Evolutionary conservation across 2,329 filamentous ascomycete genomes (phyloP).

Genomic region (Alternaria ventricosa): DNA sequence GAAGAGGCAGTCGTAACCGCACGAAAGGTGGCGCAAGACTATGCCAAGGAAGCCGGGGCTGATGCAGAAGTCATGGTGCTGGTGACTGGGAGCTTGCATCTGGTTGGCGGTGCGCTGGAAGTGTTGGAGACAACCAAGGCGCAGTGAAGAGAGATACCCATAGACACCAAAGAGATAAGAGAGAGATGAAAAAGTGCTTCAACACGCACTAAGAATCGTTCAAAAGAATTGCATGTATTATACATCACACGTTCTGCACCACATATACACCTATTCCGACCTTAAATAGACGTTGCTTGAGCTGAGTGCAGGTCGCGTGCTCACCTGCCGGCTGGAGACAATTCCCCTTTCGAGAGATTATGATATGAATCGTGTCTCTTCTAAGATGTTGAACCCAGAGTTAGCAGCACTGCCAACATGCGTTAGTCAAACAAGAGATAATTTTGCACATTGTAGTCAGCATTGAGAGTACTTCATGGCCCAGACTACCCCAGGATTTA

Average conservation of each 20-base stretch:
- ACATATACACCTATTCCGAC: neutral
- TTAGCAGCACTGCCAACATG: neutral
- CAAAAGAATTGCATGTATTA: neutral
- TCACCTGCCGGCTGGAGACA: neutral
- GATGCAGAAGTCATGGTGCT: slow-evolving; percentile 65
- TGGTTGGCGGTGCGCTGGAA: slow-evolving; percentile 80
- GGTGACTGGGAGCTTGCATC: slow-evolving; percentile 83
- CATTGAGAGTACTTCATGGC: neutral
- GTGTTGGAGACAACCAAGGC: slow-evolving; percentile 63
- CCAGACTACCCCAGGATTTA: slow-evolving; percentile 5
- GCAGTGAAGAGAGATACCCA: slow-evolving; percentile 26
- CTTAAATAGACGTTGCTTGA: neutral
- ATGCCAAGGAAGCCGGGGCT: slow-evolving; percentile 32
- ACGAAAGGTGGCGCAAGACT: slow-evolving; percentile 48
- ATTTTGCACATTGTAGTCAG: neutral
- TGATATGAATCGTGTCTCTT: neutral
- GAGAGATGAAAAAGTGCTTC: slow-evolving; percentile 25
- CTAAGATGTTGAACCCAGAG: neutral
- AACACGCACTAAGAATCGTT: slow-evolving; percentile 19
- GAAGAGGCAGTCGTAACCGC: slow-evolving; percentile 71
- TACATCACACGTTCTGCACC: neutral
- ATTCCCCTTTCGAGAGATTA: neutral
- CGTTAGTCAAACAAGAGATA: neutral
- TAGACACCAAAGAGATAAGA: slow-evolving; percentile 5
- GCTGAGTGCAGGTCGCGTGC: neutral